Percentiles rank a stretch among this genome's conserved stretches.
Conservation (phyloP, 2,329 filamentous ascomycete species). For the Monilinia fructigena region DNA sequence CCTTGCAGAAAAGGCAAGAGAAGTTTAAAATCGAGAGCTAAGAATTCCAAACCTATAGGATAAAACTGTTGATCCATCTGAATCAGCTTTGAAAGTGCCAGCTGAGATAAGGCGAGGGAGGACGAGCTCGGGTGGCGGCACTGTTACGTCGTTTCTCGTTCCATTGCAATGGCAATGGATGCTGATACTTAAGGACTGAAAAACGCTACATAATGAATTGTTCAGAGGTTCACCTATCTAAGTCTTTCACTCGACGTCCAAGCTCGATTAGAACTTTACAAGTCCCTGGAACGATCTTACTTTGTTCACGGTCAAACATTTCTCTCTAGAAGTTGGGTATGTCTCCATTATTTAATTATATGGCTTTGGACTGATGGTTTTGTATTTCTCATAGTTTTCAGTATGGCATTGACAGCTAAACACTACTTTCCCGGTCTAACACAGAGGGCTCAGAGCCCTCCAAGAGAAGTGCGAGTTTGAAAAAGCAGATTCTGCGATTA, state of each 20-base stretch:
- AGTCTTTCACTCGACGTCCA: background rate
- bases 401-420: slow-evolving; percentile 1
- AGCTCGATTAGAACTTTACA: background rate
- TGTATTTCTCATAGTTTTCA: background rate
- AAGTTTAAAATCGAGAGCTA: background rate
- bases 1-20: background rate
- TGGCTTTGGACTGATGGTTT: background rate
- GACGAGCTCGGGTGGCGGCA: background rate
- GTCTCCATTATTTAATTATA: background rate
- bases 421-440: background rate
- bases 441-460: background rate
- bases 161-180: background rate
- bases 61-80: background rate
- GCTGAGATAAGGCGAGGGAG: background rate
- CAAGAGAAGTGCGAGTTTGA: background rate
- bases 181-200: background rate
- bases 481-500: background rate
- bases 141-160: background rate
- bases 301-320: background rate
- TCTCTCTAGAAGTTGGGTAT: background rate
- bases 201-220: background rate
- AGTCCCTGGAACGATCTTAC: no score
- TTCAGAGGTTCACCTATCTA: background rate
- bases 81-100: background rate
- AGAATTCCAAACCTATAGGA: background rate